Evolutionary conservation across 2,329 filamentous ascomycete species (phyloP).

Genomic region (Scopulariopsis brevicaulis): DNA sequence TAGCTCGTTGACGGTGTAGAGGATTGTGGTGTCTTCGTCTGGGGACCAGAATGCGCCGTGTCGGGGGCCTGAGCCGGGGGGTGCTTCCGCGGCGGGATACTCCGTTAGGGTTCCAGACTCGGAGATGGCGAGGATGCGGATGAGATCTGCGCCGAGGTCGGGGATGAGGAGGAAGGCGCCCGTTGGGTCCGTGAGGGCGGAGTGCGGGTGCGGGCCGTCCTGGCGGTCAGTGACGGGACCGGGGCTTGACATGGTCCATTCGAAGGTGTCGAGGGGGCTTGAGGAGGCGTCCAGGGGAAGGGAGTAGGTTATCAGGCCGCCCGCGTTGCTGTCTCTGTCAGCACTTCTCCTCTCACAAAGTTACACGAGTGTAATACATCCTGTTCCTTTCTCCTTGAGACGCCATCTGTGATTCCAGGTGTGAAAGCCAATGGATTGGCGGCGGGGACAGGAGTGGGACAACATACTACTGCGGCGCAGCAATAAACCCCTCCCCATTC

Average conservation of each 20-base stretch:
- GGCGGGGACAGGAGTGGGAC: not conserved
- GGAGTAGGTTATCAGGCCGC: conserved; percentile 29
- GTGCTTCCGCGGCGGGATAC: conserved; percentile 27
- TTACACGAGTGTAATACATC: not conserved
- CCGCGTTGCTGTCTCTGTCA: conserved; percentile 20
- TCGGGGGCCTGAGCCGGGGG: conserved; percentile 37
- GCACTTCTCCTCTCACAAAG: too few relatives aligned
- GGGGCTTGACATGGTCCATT: conserved; percentile 26
- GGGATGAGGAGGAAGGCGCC: conserved; percentile 35
- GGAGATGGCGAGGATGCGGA: conserved; percentile 39
- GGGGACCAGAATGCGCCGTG: conserved; percentile 39
- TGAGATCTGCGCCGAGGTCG: conserved; percentile 41
- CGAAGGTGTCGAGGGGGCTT: conserved; percentile 21
- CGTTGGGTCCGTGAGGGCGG: conserved; percentile 34
- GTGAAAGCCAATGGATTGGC: not conserved
- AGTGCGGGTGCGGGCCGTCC: conserved; percentile 42
- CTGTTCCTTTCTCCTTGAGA: not conserved
- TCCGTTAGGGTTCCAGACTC: conserved; percentile 30
- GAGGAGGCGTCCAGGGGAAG: conserved; percentile 21
- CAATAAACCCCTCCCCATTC: conserved; percentile 26
- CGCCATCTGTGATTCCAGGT: too few relatives aligned
- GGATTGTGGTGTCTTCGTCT: conserved; percentile 11
- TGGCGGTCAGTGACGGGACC: conserved; percentile 36
- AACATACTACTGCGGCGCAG: conserved; percentile 31
- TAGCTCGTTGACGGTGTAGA: conserved; percentile 35